Evolutionary conservation across 2,329 filamentous ascomycete genomes (phyloP), one percentile per base, ranked within the genome.

Genomic region (Neoarthrinium moseri): DNA sequence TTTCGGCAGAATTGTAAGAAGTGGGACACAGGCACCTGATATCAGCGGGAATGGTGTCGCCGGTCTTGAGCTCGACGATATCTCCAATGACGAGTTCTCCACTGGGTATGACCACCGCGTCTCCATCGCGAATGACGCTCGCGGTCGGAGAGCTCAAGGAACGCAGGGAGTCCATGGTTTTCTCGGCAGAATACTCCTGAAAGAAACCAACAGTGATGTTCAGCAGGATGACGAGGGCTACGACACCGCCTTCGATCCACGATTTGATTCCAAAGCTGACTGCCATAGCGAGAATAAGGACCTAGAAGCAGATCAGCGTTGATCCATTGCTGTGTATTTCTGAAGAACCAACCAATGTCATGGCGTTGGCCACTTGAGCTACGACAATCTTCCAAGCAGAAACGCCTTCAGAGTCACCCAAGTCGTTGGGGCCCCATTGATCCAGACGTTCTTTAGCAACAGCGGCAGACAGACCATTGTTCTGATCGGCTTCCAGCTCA

Each of bases 331-430:
- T n/a, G n/a, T n/a, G n/a, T n/a, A n/a, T n/a, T n/a, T n/a, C n/a
- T n/a, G n/a, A n/a, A n/a, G n/a, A n/a, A n/a, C n/a, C n/a, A n/a
- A n/a, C n/a, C 61, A 86, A 63, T 51, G 78, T 84, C 81, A 85
- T 84, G 8, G 81, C 81, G 59, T 86, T 86, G 36, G 80, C 80
- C 37, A 85, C 66, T 58, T 86, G 82, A 32, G 75, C 69, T 34
- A 84, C 63, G 15, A 86, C 59, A 47, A 86, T 84, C 58, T 82
- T 81, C 34, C 72, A 59, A 21, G 75, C 70, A 33, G 73, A 75
- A 21, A 85, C 80, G 6, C 76, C 75, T 47, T 73, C 71, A 2
- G 64, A 73, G 30, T 81, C 74, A 41, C 79, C 77, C 3, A 86
- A 67, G 47, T 83, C 74, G 55, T 86, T 86, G 8, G 62, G 56